Evolutionary conservation across 2,329 filamentous ascomycete species (phyloP), one percentile per base, ranked within the genome.

Genomic region (Aspergillus sp.): DNA sequence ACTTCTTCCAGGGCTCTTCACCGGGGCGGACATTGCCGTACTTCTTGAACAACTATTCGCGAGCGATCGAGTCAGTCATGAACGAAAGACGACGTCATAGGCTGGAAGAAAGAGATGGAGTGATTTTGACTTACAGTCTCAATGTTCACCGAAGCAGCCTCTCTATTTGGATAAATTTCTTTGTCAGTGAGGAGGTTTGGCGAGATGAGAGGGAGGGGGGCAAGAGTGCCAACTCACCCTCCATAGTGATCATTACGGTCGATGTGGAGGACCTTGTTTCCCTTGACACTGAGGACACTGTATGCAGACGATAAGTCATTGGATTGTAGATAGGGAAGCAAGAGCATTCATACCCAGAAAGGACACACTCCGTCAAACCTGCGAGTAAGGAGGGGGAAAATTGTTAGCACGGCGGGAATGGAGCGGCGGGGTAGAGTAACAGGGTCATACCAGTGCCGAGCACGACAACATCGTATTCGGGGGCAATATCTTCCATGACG

Each of bases 241-340:
- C 95, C 95, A 75, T 97, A 98, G 83, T 98, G 93, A 78, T 96
- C 92, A 77, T 98, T 98, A 76, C 93, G 90, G 82, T 98, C 95
- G 77, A 99, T 96, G 83, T 99, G 95, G 67, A 99, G 86, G 74
- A 99, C 95, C 84, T 98, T 98, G 85, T 96, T 94, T 78, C 94
- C 94, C 85, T 98, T 97, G 73, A 98, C 94, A 82, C 92, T 96
- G 76, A 98, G 83, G 63, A 99, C 93, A 80, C 93, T 92, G 71
- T 61, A 66, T 54, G 52, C 16, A 42, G 54, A 66, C 67, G 59
- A 71, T 56, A 49, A 68, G 52, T 51, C 50, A 63, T 1, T 18
- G 49, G 52, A 47, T 26, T 58, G 42, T 50, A 51, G 31, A 69
- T 71, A 47, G 10, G 26, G n/a, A n/a, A 50, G 49, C 49, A 49